phyloP scores from a whole-genome alignment of 176 grass and related monocot species.

The Avena eriantha region DNA sequence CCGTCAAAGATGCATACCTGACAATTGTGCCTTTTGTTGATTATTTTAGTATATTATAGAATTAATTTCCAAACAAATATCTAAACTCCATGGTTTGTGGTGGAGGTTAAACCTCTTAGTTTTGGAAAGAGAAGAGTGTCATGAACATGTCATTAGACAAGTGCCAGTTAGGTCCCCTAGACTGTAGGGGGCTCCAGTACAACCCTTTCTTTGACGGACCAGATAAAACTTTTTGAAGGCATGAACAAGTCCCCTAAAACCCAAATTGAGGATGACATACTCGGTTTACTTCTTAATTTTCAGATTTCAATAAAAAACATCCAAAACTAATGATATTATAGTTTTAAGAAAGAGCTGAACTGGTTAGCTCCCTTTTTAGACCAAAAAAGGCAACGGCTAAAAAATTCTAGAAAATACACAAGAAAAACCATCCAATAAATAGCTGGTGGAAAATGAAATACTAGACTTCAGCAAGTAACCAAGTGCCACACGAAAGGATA shows the following conservation, averaged over 20 bases:
- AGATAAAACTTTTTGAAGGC: background rate
- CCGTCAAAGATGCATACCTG: background rate
- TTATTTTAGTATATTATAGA: conserved; percentile 15
- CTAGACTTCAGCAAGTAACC: background rate
- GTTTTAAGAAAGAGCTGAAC: background rate
- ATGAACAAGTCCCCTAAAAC: background rate
- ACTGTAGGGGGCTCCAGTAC: background rate
- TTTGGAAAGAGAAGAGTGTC: background rate
- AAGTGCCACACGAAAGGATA: background rate
- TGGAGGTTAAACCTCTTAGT: background rate
- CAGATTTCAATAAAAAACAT: background rate
- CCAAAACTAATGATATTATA: background rate
- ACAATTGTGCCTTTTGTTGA: background rate
- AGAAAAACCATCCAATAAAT: background rate
- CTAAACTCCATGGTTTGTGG: background rate
- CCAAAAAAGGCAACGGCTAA: background rate
- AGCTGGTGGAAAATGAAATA: background rate
- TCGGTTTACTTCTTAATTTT: background rate
- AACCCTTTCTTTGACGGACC: background rate
- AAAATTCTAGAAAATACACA: background rate
- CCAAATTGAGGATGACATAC: background rate
- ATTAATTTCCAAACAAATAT: background rate
- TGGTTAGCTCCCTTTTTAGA: background rate
- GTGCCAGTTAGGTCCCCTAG: background rate
- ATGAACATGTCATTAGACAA: background rate